A percentile compares a stretch with the other conserved stretches of the same genome.
phyloP scores from a whole-genome alignment of 2,329 filamentous ascomycete genomes.

The Leptographium galeiforme region DNA sequence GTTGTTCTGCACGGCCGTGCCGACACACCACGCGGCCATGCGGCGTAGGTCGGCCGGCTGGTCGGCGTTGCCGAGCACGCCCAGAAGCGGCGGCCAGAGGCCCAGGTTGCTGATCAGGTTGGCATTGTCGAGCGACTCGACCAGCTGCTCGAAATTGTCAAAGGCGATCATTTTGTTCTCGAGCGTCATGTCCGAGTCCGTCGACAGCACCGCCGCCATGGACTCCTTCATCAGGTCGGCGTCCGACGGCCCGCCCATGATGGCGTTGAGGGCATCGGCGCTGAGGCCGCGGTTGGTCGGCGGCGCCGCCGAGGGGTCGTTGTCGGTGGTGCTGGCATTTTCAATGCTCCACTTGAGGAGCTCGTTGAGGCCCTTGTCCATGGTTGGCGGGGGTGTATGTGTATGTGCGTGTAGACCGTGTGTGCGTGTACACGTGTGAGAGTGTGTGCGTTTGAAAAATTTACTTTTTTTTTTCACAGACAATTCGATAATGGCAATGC shows the following conservation, averaged over 20 bases:
- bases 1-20: constrained; percentile 96
- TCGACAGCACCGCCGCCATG: constrained; percentile 60
- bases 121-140: constrained; percentile 89
- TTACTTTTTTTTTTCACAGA: not conserved
- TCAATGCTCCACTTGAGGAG: constrained; percentile 26
- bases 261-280: constrained; percentile 55
- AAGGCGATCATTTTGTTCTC: constrained; percentile 73
- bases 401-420: not conserved
- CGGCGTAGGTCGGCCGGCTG: constrained; percentile 53
- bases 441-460: not conserved
- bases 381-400: constrained; percentile 4
- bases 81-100: constrained; percentile 71
- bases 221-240: constrained; percentile 81
- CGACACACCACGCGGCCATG: constrained; percentile 89
- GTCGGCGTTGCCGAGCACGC: constrained; percentile 49
- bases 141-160: constrained; percentile 88
- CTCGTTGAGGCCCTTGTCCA: constrained; percentile 21
- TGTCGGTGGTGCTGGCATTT: constrained; percentile 11
- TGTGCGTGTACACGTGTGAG: not conserved
- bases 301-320: constrained; percentile 13
- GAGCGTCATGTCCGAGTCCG: constrained; percentile 47
- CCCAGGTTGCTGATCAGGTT: constrained; percentile 75
- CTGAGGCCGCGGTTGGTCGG: constrained; percentile 36
- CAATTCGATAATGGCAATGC: too few relatives aligned
- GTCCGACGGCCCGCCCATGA: constrained; percentile 77